Evolutionary conservation across 257 asterid genomes (phyloP).

Genomic region (Nyctanthes arbortristis): DNA sequence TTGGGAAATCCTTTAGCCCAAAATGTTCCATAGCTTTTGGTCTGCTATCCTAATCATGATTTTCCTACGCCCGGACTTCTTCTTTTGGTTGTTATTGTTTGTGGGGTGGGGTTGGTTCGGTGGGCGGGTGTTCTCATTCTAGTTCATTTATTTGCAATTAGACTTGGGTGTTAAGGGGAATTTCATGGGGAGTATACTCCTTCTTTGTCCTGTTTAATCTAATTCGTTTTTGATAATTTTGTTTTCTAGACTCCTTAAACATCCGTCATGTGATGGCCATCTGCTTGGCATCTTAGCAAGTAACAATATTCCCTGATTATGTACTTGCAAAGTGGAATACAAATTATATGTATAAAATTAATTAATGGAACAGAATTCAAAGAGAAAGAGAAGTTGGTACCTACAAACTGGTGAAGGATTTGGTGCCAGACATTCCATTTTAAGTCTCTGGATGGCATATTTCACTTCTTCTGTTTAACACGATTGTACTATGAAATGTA

Average conservation of each 20-base stretch:
- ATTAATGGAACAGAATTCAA: neutral
- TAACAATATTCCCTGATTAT: neutral
- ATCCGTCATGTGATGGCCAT: neutral
- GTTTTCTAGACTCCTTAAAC: slow-evolving; percentile 5
- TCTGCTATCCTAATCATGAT: too few relatives aligned
- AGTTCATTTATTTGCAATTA: neutral
- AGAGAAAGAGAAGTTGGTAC: neutral
- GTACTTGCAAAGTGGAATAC: neutral
- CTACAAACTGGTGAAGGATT: neutral
- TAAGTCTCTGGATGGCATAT: neutral
- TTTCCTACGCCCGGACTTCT: too few relatives aligned
- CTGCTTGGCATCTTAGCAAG: neutral
- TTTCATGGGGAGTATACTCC: neutral
- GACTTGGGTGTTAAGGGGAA: slow-evolving; percentile 1
- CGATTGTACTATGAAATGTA: slow-evolving; percentile 5
- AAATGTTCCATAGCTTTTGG: too few relatives aligned
- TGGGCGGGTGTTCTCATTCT: too few relatives aligned
- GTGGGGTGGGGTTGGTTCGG: too few relatives aligned
- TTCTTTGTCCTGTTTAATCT: neutral
- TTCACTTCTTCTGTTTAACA: neutral
- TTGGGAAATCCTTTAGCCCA: too few relatives aligned
- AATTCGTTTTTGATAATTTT: neutral
- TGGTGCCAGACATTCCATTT: neutral
- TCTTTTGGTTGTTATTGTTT: too few relatives aligned
- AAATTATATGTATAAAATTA: neutral